Conservation (phyloP, 192 early-diverging fungal genomes). For the Spinellus fusiger region DNA sequence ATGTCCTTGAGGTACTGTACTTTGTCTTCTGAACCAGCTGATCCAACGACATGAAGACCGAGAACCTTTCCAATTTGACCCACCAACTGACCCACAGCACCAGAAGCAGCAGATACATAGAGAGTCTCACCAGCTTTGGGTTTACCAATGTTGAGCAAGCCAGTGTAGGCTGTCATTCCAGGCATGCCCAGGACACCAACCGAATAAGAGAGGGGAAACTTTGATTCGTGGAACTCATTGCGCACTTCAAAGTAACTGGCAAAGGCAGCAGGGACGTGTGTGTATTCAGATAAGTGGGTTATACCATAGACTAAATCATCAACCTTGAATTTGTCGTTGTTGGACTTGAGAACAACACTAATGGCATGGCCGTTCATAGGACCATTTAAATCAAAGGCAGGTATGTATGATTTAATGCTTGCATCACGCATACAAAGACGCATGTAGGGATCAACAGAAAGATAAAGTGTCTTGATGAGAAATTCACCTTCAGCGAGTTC, state of each 20-base stretch:
- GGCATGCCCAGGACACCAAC: conserved; percentile 77
- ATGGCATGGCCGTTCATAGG: conserved; percentile 57
- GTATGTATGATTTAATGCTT: conserved; percentile 35
- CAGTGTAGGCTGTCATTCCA: conserved; percentile 70
- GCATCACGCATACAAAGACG: conserved; percentile 55
- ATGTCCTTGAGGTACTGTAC: conserved; percentile 57
- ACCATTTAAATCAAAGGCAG: conserved; percentile 50
- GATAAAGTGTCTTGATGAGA: conserved; percentile 53
- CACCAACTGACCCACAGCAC: conserved; percentile 59
- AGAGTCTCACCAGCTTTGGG: conserved; percentile 80
- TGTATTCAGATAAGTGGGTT: conserved; percentile 53
- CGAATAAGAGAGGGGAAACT: conserved; percentile 50
- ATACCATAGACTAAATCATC: conserved; percentile 62
- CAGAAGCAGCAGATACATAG: conserved; percentile 76
- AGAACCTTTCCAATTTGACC: conserved; percentile 74
- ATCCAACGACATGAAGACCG: conserved; percentile 80
- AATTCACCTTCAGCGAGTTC: conserved; percentile 38
- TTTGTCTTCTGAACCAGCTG: conserved; percentile 82
- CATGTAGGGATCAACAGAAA: conserved; percentile 79
- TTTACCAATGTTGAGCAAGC: conserved; percentile 53
- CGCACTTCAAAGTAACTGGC: conserved; percentile 20
- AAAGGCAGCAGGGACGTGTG: conserved; percentile 31
- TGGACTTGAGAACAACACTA: conserved; percentile 59
- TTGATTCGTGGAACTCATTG: conserved; percentile 32
- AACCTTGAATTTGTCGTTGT: conserved; percentile 44